Evolutionary conservation across 1,139 yeast species (phyloP), one percentile per base, ranked within the genome.

Genomic region (Scheffersomyces titani): DNA sequence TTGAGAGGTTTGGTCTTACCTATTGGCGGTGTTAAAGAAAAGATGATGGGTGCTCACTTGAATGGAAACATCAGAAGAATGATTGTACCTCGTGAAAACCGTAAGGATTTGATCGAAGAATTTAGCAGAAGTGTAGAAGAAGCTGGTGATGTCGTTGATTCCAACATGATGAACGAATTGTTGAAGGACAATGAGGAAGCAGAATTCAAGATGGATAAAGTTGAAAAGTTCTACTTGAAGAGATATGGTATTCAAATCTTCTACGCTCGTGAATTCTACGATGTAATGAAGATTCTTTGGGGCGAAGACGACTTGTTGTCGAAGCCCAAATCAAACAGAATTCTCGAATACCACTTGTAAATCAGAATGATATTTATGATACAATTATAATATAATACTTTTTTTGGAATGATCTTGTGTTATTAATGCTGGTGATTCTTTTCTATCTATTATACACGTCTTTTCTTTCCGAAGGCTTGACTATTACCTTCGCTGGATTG

Each of bases 11-110:
- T 89, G 65, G 90, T 92, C 0, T 77, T 92, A 54, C 96, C 97
- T 4, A 92, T 92, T 63, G 98, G 98, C 5, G 98, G 98, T 1
- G 82, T 92, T 44, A 86, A 89, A 57, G 97, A 92, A 70, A 92
- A 92, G 71, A 75, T 92, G 52, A 77, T 90, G 52, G 97, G 97
- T 1, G 97, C 97, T 0, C 93, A 90, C 65, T 78, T 90, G 63
- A 86, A 89, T 50, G 89, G 89, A 0, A 80, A 82, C 20, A 83
- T 86, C 57, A 79, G 77, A 55, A 82, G 84, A 52, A 85, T 92
- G 53, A 75, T 92, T 54, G 76, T 86, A 2, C 97, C 97, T 3
- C 75, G 88, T 57, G 83, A 85, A 57, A 90, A 90, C 70, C 77
- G 92, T 60, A 81, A 83, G 59, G 94, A 89, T 63, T 83, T 92